Percentiles rank a stretch among this genome's conserved stretches.
phyloP scores from a whole-genome alignment of 2,329 filamentous ascomycete genomes.

The Alternaria brassicicola region DNA sequence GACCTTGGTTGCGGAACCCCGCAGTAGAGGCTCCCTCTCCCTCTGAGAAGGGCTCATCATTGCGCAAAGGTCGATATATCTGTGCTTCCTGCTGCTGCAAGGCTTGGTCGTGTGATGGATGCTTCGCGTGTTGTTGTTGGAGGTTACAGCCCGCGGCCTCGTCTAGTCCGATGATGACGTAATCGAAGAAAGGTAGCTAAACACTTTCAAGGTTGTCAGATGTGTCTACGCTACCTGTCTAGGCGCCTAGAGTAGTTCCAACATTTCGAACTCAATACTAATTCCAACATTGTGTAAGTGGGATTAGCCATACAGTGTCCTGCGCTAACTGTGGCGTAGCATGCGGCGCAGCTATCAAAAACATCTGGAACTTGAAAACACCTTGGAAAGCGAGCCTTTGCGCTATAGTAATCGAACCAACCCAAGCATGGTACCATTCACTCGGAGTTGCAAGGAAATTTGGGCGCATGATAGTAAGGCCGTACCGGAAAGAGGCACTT shows the following conservation, averaged over 20 bases:
- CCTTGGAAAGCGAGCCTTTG: neutral
- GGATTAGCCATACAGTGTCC: no score
- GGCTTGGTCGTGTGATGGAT: neutral
- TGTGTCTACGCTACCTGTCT: no score
- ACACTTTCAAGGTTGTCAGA: no score
- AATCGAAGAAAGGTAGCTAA: neutral
- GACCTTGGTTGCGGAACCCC: slow-evolving; percentile 8
- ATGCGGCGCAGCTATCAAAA: neutral
- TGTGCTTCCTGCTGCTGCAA: no score
- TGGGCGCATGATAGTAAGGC: neutral
- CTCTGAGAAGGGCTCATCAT: neutral
- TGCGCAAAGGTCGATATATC: neutral
- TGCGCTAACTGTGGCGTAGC: neutral
- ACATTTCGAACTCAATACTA: no score
- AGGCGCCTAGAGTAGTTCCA: no score
- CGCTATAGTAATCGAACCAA: neutral
- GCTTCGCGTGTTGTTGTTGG: neutral
- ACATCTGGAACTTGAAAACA: neutral
- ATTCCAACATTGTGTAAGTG: no score
- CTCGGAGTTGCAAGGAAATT: neutral
- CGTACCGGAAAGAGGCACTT: neutral
- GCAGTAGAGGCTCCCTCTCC: slow-evolving; percentile 20
- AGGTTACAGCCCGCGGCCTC: neutral
- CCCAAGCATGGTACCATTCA: neutral
- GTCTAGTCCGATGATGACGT: neutral